Conservation (phyloP, 2,329 filamentous ascomycete species). For the Davidsoniella australis region DNA sequence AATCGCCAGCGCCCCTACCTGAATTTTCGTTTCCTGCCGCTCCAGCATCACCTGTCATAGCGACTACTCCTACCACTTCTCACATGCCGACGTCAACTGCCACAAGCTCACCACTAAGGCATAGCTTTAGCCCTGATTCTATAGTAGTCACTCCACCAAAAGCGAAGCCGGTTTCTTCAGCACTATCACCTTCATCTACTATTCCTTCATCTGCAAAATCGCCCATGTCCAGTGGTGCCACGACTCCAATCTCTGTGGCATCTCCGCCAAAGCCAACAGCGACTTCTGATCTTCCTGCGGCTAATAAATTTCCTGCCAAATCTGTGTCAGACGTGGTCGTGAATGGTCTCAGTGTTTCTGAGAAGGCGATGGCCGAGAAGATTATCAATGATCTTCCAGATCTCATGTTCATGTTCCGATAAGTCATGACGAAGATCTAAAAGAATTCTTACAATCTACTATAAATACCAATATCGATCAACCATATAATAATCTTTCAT, state of each 20-base stretch:
- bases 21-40: slow-evolving; percentile 2
- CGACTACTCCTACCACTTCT: not conserved
- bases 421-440: not conserved
- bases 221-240: not conserved
- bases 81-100: not conserved
- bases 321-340: too few relatives aligned
- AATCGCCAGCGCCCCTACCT: not conserved
- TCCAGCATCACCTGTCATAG: not conserved
- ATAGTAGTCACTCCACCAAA: not conserved
- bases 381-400: slow-evolving; percentile 3
- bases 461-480: too few relatives aligned
- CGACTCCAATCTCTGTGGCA: not conserved
- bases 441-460: too few relatives aligned
- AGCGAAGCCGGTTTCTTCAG: not conserved
- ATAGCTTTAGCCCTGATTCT: not conserved
- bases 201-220: not conserved
- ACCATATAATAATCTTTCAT: too few relatives aligned
- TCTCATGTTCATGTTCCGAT: slow-evolving; percentile 8
- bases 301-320: too few relatives aligned
- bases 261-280: not conserved
- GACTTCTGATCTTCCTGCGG: too few relatives aligned
- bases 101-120: not conserved
- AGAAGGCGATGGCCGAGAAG: not conserved
- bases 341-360: not conserved
- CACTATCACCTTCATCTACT: not conserved